Base-by-base conservation (phyloP, 768 basidiomycete species). In the Favolaschia claudopus region DNA sequence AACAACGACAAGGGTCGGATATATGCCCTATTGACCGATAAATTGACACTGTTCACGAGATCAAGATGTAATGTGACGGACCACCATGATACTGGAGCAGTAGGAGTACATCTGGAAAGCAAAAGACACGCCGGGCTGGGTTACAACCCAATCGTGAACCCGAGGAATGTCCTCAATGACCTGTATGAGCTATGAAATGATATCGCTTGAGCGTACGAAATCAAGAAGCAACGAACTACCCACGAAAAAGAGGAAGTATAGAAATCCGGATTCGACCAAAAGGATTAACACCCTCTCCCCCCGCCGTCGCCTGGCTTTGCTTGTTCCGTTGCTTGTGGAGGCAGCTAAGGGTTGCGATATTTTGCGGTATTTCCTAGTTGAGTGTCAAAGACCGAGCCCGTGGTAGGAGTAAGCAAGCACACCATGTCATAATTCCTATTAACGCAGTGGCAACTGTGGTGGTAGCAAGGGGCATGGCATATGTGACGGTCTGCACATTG, bases 201-300 rank as follows among this genome's bases (percentile, higher is more conserved):
- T 20, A 28, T 45, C 42, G n/a, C n/a, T n/a, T n/a, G n/a, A n/a
- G n/a, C n/a, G n/a, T n/a, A n/a, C n/a, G n/a, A 45, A 33, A 33
- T 54, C 20, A 9, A 24, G 15, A 40, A 2, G 15, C 25, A 12
- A 17, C 14, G 34, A 31, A 38, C 10, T 29, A 55, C 53, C 14
- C 34, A 55, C 53, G 22, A 55, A 55, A 39, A 55, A 55, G 13
- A 55, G 34, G 20, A 55, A 55, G 43, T 55, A 55, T 34, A 55
- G 53, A 44, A 55, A 27, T 22, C 53, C 53, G 19, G 53, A 55
- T 15, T 55, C 53, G 27, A 55, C 3, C 43, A 55, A 31, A 28
- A 55, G 34, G 34, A 55, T 39, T 20, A 55, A 44, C 37, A 55
- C 46, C 27, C 44, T 55, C 19, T 55, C 53, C 33, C 1, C 2